Evolutionary conservation across 169 alveolate genomes (phyloP).

Genomic region (Eimeria brunetti): DNA sequence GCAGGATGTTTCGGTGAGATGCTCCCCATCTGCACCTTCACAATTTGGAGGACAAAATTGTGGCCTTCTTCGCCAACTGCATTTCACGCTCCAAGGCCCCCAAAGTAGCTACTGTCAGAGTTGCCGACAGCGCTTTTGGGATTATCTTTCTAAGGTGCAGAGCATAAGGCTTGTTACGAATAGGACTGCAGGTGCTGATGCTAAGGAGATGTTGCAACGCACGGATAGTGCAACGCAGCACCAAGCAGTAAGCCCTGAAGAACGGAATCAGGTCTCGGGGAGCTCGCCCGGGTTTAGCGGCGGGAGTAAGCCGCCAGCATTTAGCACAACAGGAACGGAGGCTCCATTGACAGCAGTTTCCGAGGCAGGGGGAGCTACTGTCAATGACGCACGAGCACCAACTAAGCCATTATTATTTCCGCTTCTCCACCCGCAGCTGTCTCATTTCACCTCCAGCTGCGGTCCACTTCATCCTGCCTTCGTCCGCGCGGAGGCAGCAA

Average conservation of each 20-base stretch:
- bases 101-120: constrained; percentile 17
- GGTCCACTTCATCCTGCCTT: constrained; percentile 77
- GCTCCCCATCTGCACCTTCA: neutral
- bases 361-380: neutral
- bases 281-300: neutral
- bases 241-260: neutral
- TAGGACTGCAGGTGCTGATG: neutral
- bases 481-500: constrained; percentile 66
- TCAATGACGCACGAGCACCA: neutral
- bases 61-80: neutral
- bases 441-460: constrained; percentile 73
- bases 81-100: constrained; percentile 45
- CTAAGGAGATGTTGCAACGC: neutral
- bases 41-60: neutral
- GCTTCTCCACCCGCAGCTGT: constrained; percentile 62
- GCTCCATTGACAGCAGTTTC: neutral
- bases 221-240: neutral
- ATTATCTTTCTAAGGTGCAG: neutral
- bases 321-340: neutral
- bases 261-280: neutral
- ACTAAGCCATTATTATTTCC: constrained; percentile 55
- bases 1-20: neutral
- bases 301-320: neutral
- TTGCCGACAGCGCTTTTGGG: constrained; percentile 50
- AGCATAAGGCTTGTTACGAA: neutral